Percentiles rank a stretch among this genome's conserved stretches.
Evolutionary conservation across 768 basidiomycete genomes (phyloP).

Genomic region (Megacollybia marginata): DNA sequence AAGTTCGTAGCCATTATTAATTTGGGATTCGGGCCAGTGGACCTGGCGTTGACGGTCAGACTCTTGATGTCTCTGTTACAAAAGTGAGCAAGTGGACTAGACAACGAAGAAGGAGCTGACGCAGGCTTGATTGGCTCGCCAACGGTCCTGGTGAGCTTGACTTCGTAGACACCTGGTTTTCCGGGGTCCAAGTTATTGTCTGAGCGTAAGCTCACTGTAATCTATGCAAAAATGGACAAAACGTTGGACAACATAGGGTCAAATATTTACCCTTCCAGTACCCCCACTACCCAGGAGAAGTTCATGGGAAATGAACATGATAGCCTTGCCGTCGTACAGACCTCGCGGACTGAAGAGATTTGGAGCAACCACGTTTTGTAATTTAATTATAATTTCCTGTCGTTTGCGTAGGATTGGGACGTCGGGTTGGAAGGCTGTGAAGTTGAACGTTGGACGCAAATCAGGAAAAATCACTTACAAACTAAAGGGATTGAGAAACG

Average conservation of each 20-base stretch:
- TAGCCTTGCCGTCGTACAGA: background rate
- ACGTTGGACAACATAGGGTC: no score
- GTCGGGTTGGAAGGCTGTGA: slow-evolving; percentile 6
- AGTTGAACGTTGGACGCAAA: background rate
- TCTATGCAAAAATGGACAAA: background rate
- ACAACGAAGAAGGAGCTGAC: background rate
- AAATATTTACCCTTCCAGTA: no score
- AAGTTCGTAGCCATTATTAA: slow-evolving; percentile 22
- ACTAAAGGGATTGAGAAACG: background rate
- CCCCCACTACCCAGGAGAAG: no score
- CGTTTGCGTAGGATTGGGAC: slow-evolving; percentile 4
- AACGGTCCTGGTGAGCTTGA: background rate
- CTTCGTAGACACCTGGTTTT: background rate
- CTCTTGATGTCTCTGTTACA: background rate
- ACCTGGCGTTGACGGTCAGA: background rate
- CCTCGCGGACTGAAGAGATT: background rate
- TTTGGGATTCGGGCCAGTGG: slow-evolving; percentile 6
- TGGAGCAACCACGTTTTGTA: slow-evolving; percentile 3
- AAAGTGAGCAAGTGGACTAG: background rate
- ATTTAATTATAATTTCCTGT: background rate
- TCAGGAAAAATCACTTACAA: background rate
- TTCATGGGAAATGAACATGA: background rate
- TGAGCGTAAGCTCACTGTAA: background rate
- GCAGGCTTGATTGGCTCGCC: background rate
- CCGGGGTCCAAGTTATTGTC: background rate